A percentile compares a stretch with the other conserved stretches of the same genome.
These are phyloP conservation scores for Mollisiaceae sp. DNA, from an alignment of 2,329 filamentous ascomycete genomes.

Conservation along the genomic window DNA sequence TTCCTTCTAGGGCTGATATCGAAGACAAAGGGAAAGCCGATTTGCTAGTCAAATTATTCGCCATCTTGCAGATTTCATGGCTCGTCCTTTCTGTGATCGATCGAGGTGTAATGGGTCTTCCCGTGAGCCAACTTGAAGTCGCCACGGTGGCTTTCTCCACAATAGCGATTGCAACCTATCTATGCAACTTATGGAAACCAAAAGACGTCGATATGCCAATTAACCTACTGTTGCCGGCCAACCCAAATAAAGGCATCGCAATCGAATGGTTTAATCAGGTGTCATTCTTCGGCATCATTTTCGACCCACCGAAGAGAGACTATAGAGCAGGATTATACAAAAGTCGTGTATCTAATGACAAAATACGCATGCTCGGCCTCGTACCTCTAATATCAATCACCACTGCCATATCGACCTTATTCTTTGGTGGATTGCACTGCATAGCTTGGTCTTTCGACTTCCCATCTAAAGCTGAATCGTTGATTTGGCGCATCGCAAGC, in stretches of 20 bases:
- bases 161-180: background rate
- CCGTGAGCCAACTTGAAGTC: background rate
- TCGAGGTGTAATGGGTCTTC: background rate
- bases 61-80: background rate
- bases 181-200: background rate
- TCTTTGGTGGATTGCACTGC: background rate
- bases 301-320: no score
- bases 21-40: background rate
- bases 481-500: background rate
- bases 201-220: background rate
- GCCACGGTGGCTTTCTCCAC: background rate
- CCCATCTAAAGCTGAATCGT: background rate
- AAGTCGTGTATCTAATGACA: background rate
- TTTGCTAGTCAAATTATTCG: background rate
- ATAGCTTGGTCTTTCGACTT: background rate
- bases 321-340: no score
- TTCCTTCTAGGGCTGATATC: background rate
- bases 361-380: background rate
- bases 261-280: no score
- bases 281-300: no score
- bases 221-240: background rate
- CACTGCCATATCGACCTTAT: background rate
- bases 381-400: background rate
- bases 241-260: no score
- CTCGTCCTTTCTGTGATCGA: background rate